Base-by-base conservation (phyloP, 768 basidiomycete species). In the Boletales sp. region DNA sequence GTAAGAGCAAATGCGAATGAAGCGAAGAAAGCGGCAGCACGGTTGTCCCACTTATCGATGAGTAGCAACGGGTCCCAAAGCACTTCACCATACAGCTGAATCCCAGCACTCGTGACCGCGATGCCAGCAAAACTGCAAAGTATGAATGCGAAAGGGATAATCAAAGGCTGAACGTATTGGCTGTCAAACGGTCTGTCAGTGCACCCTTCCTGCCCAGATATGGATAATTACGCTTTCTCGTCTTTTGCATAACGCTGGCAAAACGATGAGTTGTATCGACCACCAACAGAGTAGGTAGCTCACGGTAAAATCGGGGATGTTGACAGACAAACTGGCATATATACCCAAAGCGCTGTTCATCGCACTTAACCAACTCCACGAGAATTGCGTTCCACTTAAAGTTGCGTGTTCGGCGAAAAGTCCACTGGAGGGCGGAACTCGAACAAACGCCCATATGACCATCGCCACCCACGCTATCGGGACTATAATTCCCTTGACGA, bases 271-370 rank as follows among this genome's bases (percentile, higher is more conserved):
- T 40, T 18, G 5, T 33, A 51, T 6, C 60, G 58, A n/a, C 15
- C 39, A 34, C 18, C 25, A 18, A 14, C 4, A 9, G 33, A 4
- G 11, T 14, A n/a, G 37, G 8, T 8, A 32, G 4, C 68, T 46
- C 50, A 75, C 71, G 13, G 90, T 90, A 57, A 94, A 91, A 66
- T 94, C 92, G 8, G 90, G 86, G 49, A 91, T 90, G 59, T 91
- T 91, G 52, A 88, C 83, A 0, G 83, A 76, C 12, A 89, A 70
- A 10, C 84, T 87, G 5, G 86, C 74, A 66, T 85, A 93, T 49
- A 78, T 76, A 0, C 88, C 90, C 9, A 94, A 69, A 4, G 84
- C 84, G 50, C 85, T 84, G 62, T 91, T 94, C 52, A 95, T 61
- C 0, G 84, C 82, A 49, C 76, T 75, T 35, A 95, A 69, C 87